phyloP scores from a whole-genome alignment of 2,329 filamentous ascomycete species.

The Sarocladium strictum region DNA sequence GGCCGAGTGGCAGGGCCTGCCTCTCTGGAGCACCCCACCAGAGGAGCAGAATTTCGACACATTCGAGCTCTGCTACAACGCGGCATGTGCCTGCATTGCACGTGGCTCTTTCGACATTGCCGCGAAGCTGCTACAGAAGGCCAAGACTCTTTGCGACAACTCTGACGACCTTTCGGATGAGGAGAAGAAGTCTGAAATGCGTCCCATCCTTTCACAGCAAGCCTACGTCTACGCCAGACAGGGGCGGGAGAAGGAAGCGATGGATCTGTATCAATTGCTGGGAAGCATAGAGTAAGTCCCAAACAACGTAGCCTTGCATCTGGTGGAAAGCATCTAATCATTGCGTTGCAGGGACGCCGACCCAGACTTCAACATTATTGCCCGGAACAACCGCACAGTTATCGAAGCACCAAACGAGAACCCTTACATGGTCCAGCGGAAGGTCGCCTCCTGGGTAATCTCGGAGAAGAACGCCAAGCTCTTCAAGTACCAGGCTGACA shows the following conservation, averaged over 20 bases:
- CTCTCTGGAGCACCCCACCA: conserved; percentile 32
- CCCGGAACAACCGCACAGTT: conserved; percentile 55
- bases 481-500: conserved; percentile 61
- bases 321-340: too few species aligned
- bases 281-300: conserved; percentile 48
- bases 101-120: conserved; percentile 60
- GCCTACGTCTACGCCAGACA: conserved; percentile 64
- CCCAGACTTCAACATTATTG: conserved; percentile 58
- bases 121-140: conserved; percentile 61
- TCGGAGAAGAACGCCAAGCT: conserved; percentile 55
- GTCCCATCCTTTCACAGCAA: conserved; percentile 72
- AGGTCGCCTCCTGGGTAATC: conserved; percentile 48
- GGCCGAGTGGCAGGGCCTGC: conserved; percentile 60
- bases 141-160: conserved; percentile 64
- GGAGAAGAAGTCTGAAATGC: conserved; percentile 67
- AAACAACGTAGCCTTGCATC: not conserved
- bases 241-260: conserved; percentile 61
- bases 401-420: conserved; percentile 44
- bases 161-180: conserved; percentile 67
- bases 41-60: conserved; percentile 59
- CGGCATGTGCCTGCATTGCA: conserved; percentile 67
- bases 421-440: conserved; percentile 61
- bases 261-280: conserved; percentile 55
- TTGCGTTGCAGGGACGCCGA: conserved; percentile 52
- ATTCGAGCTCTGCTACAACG: conserved; percentile 79